A percentile compares a stretch with the other conserved stretches of the same genome.
phyloP scores from a whole-genome alignment of 768 basidiomycete genomes.

The Cystobasidiopsis lactophilus region DNA sequence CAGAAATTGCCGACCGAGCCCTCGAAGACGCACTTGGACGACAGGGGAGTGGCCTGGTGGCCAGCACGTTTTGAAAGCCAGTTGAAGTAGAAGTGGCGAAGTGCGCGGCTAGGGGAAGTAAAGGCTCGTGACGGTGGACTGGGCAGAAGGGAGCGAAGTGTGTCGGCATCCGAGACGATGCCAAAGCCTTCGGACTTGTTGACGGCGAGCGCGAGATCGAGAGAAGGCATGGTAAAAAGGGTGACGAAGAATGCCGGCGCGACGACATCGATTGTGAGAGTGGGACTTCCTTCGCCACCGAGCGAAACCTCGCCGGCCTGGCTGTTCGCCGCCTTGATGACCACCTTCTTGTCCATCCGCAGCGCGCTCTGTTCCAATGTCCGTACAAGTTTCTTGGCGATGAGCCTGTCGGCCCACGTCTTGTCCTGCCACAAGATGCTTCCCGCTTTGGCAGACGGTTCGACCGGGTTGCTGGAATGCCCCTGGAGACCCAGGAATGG shows the following conservation, averaged over 20 bases:
- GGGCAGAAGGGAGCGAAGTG: too few species aligned
- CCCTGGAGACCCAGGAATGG: constrained; percentile 26
- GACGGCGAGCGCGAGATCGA: constrained; percentile 29
- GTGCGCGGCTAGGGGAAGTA: constrained; percentile 10
- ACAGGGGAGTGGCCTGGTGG: too few species aligned
- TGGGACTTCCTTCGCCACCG: too few species aligned
- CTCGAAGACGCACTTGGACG: too few species aligned
- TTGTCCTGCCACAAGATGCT: constrained; percentile 25
- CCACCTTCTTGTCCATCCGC: too few species aligned
- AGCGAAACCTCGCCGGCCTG: too few species aligned
- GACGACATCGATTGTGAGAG: constrained; percentile 32
- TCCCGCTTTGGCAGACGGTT: constrained; percentile 15
- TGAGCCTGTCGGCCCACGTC: constrained; percentile 11
- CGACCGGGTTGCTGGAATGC: constrained; percentile 18
- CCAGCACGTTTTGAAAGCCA: too few species aligned
- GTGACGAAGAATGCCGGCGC: constrained; percentile 33
- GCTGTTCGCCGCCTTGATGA: too few species aligned
- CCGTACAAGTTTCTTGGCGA: too few species aligned
- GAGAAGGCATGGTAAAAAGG: constrained; percentile 30
- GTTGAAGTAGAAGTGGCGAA: too few species aligned
- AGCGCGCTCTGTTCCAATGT: too few species aligned
- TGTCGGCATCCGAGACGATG: constrained; percentile 23
- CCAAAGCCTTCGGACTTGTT: constrained; percentile 17
- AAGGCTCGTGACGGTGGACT: constrained; percentile 22
- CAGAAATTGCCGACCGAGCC: too few species aligned